These are phyloP conservation scores for Rhamnella rubrinervis DNA, from an alignment of 331 rosid species.

Conservation along the genomic window DNA sequence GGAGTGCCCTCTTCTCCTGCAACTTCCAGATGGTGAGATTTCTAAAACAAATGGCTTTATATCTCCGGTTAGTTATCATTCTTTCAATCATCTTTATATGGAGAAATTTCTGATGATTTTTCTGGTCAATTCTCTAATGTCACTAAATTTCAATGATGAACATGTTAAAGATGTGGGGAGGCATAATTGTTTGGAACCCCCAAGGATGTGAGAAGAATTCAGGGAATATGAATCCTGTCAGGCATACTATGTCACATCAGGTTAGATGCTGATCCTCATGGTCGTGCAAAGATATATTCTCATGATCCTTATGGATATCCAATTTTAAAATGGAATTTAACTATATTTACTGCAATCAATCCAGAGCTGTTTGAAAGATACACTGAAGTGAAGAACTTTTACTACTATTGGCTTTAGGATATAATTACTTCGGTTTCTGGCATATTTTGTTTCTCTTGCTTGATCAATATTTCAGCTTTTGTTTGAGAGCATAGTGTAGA, in stretches of 20 bases:
- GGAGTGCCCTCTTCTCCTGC: conserved; percentile 88
- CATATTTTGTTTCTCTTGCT: neutral
- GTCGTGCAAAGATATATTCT: conserved; percentile 7
- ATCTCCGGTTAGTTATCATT: conserved; percentile 70
- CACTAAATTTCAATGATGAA: conserved; percentile 19
- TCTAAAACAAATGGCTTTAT: conserved; percentile 88
- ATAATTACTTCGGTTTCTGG: neutral
- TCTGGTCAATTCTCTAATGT: conserved; percentile 17
- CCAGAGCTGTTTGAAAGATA: neutral
- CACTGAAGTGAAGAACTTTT: neutral
- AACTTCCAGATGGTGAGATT: conserved; percentile 79
- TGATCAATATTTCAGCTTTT: neutral
- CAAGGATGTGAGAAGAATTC: conserved; percentile 49
- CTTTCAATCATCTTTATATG: conserved; percentile 20
- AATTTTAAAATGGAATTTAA: no score
- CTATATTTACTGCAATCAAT: no score
- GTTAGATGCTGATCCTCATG: conserved; percentile 40
- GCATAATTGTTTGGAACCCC: conserved; percentile 87
- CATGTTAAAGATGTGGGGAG: conserved; percentile 93
- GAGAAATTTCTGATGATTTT: conserved; percentile 2
- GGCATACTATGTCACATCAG: conserved; percentile 56
- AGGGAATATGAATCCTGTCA: conserved; percentile 48
- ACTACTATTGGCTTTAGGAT: neutral
- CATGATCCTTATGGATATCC: conserved; percentile 11
- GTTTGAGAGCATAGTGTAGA: neutral